Evolutionary conservation across 2,329 filamentous ascomycete species (phyloP).

Genomic region (Alternaria consortialis): DNA sequence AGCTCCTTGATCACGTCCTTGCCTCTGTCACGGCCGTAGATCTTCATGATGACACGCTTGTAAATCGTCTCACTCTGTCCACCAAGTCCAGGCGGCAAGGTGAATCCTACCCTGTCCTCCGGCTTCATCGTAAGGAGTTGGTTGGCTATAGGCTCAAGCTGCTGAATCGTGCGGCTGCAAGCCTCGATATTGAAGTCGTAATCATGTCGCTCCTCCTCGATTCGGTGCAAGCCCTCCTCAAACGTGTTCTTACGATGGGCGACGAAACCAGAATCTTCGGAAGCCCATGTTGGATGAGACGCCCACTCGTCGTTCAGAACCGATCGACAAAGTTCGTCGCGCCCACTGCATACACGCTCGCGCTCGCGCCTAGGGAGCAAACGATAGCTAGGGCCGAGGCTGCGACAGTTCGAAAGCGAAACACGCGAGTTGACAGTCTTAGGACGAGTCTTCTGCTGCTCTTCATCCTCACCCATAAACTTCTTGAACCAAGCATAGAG

Average conservation of each 20-base stretch:
- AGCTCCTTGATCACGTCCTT: constrained; percentile 87
- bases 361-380: constrained; percentile 90
- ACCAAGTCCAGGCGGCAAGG: constrained; percentile 82
- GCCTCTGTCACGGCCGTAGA: constrained; percentile 87
- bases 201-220: constrained; percentile 97
- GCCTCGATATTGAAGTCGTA: constrained; percentile 99
- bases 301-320: constrained; percentile 99
- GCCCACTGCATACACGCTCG: constrained; percentile 89
- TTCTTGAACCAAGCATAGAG: constrained; percentile 88
- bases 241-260: constrained; percentile 96
- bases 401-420: constrained; percentile 94
- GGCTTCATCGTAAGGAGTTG: constrained; percentile 80
- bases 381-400: constrained; percentile 94
- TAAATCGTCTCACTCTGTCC: constrained; percentile 97
- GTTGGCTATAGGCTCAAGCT: constrained; percentile 92
- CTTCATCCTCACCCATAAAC: constrained; percentile 80
- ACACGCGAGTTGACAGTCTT: constrained; percentile 84
- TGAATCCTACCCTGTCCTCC: constrained; percentile 77
- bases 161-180: constrained; percentile 92
- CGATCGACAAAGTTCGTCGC: constrained; percentile 91
- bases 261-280: constrained; percentile 96
- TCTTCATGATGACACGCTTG: constrained; percentile 95
- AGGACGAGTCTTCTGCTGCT: constrained; percentile 50
- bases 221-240: constrained; percentile 92
- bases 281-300: constrained; percentile 98